Base-by-base conservation (phyloP, 1,284 basidiomycete genomes). In the Pyrrhoderma lamaoense region DNA sequence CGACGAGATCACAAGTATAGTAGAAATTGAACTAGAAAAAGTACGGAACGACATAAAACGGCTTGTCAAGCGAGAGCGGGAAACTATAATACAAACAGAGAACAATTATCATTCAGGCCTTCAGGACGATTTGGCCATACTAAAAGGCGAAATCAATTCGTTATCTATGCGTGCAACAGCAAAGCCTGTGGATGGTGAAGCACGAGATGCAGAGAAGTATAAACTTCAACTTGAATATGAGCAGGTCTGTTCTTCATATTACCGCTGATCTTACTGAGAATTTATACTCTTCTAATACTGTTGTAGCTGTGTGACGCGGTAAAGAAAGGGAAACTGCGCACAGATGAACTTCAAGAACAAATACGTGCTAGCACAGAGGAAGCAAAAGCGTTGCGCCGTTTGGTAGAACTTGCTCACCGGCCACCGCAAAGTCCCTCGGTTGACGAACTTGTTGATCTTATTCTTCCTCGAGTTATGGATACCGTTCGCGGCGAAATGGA, bases 1-100 rank as follows among this genome's bases (percentile, higher is more conserved):
- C 2, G 65, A 68, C 8, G 67, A 72, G 50, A 60, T 78, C 16
- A 68, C 71, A 9, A 64, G 65, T 37, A 62, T 59, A 14, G 62
- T 78, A 22, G 65, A 70, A 14, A 58, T 54, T 27, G 62, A 65
- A 44, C 47, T 70, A 14, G 66, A 72, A 46, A 66, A 65, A 42
- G 57, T 65, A 47, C 59, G 56, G 2, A 35, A 44, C 14, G 31
- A 43, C 21, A 16, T 53, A 13, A 25, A 43, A 16, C 40, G 21
- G 14, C 14, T 23, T 8, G 13, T 45, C 21, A 21, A 45, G 8
- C 5, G 11, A 31, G 27, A 31, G 27, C 27, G 27, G 27, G 11
- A 31, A 31, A 11, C 11, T 11, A 31, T 31, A 5, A 31, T 31
- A 31, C 27, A 31, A 11, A 31, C 27, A 31, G 27, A 31, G 27